A percentile compares a stretch with the other conserved stretches of the same genome.
Evolutionary conservation across 2,329 filamentous ascomycete genomes (phyloP).

Genomic region (Ascocoryne sarcoides): DNA sequence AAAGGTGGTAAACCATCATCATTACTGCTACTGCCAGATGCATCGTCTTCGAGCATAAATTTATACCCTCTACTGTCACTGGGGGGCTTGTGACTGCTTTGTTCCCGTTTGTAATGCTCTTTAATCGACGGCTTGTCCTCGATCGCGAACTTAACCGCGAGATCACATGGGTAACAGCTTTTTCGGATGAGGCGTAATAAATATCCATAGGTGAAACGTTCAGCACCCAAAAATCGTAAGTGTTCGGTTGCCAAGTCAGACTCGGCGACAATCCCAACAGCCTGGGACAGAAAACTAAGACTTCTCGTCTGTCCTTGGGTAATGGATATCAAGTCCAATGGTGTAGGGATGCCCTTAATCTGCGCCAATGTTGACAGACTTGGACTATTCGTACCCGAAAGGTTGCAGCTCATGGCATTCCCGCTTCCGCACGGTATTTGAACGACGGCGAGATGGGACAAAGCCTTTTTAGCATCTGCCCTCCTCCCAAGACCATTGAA

Average conservation of each 20-base stretch:
- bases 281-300: slow-evolving; percentile 85
- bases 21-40: slow-evolving; percentile 23
- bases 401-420: slow-evolving; percentile 86
- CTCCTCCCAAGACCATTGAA: slow-evolving; percentile 86
- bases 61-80: slow-evolving; percentile 24
- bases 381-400: slow-evolving; percentile 71
- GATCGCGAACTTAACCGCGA: slow-evolving; percentile 76
- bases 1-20: slow-evolving; percentile 58
- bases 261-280: slow-evolving; percentile 84
- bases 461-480: slow-evolving; percentile 62
- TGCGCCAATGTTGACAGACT: slow-evolving; percentile 72
- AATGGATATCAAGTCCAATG: slow-evolving; percentile 78
- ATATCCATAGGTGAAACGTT: slow-evolving; percentile 79
- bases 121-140: slow-evolving; percentile 67
- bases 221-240: slow-evolving; percentile 83
- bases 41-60: slow-evolving; percentile 27
- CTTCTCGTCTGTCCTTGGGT: slow-evolving; percentile 69
- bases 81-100: slow-evolving; percentile 23
- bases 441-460: slow-evolving; percentile 70
- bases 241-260: slow-evolving; percentile 83
- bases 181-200: slow-evolving; percentile 67
- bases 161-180: slow-evolving; percentile 78
- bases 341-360: slow-evolving; percentile 78
- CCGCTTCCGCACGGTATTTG: slow-evolving; percentile 90
- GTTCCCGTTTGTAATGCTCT: slow-evolving; percentile 56